These are phyloP conservation scores for Solanum pimpinellifolium DNA, from an alignment of 257 asterid species.

Conservation along the genomic window DNA sequence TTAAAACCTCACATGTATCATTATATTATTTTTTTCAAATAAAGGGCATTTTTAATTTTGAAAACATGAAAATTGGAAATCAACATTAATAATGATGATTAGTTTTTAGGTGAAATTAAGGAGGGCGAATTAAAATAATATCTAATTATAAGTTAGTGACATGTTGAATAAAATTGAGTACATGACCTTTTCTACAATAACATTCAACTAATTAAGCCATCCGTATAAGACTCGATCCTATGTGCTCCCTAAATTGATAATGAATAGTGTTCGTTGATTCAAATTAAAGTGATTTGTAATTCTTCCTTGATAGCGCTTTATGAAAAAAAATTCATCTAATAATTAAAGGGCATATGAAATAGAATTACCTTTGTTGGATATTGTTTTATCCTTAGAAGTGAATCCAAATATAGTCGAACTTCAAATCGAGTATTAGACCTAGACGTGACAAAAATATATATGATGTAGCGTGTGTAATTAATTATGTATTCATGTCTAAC, in stretches of 20 bases:
- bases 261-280: neutral
- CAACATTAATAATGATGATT: neutral
- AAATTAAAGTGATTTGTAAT: neutral
- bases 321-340: neutral
- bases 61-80: neutral
- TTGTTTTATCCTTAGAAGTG: neutral
- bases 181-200: neutral
- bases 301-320: neutral
- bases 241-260: neutral
- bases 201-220: neutral
- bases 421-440: accelerated
- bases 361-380: too few species aligned
- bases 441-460: neutral
- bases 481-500: neutral
- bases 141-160: neutral
- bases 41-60: neutral
- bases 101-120: neutral
- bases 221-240: neutral
- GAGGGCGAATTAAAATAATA: neutral
- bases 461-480: neutral
- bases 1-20: neutral
- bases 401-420: too few species aligned
- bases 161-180: neutral
- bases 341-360: neutral
- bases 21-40: too few species aligned